Conservation (phyloP, 2,329 filamentous ascomycete species). For the Alternaria angustiovoidea region DNA sequence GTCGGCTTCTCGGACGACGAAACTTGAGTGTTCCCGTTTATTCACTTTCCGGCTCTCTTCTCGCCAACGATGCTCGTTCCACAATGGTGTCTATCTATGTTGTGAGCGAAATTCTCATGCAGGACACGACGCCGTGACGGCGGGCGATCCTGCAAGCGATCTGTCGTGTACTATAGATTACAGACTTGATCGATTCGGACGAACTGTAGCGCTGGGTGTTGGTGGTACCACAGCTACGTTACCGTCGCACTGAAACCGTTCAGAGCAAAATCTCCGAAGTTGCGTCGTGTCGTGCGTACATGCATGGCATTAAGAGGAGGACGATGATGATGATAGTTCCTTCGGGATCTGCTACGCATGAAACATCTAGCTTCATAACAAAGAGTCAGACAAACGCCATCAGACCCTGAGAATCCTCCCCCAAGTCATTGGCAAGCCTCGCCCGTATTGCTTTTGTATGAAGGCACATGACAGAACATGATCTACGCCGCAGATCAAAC, state of each 20-base stretch:
- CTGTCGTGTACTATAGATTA: constrained; percentile 6
- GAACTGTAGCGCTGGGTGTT: constrained; percentile 2
- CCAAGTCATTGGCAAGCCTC: not conserved
- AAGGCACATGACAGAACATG: constrained; percentile 3
- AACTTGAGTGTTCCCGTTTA: not conserved
- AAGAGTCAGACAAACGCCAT: not conserved
- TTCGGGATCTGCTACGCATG: not conserved
- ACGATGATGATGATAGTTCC: not conserved
- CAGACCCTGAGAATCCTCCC: not conserved
- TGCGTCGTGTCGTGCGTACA: not conserved
- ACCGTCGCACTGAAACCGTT: constrained; percentile 8
- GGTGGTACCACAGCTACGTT: constrained; percentile 2
- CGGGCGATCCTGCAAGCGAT: constrained; percentile 13
- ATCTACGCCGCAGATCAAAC: not conserved
- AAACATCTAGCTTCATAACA: not conserved
- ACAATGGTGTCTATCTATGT: not conserved
- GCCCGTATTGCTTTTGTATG: not conserved
- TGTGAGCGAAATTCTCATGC: not conserved
- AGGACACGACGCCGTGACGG: not conserved
- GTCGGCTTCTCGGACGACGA: not conserved
- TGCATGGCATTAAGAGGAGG: not conserved
- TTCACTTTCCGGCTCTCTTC: not conserved
- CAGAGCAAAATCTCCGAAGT: constrained; percentile 3
- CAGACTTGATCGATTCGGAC: constrained; percentile 3
- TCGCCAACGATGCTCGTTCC: constrained; percentile 7